Percentiles rank a stretch among this genome's conserved stretches.
Evolutionary conservation across 495 filamentous ascomycete genomes (phyloP).

Genomic region (Delitschia confertaspora): DNA sequence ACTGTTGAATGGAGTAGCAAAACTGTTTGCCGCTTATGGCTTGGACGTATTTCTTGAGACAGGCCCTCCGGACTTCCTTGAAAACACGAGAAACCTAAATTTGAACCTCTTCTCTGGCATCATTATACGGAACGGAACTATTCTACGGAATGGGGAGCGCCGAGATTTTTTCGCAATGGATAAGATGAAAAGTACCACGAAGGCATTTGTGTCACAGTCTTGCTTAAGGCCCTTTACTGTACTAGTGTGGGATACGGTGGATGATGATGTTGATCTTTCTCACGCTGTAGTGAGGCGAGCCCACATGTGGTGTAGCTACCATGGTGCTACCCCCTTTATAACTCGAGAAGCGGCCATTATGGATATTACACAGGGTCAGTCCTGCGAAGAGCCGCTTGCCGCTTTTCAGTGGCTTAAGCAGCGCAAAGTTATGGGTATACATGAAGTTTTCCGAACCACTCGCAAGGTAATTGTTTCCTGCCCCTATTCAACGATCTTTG

Average conservation of each 20-base stretch:
- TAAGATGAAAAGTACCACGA: slow-evolving; percentile 34
- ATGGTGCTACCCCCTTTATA: slow-evolving; percentile 48
- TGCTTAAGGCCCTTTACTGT: slow-evolving; percentile 22
- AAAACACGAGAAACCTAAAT: slow-evolving; percentile 33
- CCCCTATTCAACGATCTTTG: not conserved
- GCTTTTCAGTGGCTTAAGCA: slow-evolving; percentile 53
- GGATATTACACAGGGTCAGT: slow-evolving; percentile 35
- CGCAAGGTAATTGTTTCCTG: slow-evolving; percentile 26
- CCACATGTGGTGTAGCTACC: slow-evolving; percentile 49
- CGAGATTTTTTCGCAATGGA: slow-evolving; percentile 38
- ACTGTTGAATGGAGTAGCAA: slow-evolving; percentile 35
- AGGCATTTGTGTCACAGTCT: slow-evolving; percentile 47
- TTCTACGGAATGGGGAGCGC: slow-evolving; percentile 34
- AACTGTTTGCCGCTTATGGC: slow-evolving; percentile 35
- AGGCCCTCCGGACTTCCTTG: slow-evolving; percentile 42
- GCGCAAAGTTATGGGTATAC: slow-evolving; percentile 42
- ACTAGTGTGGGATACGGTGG: slow-evolving; percentile 48
- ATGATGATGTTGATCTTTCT: slow-evolving; percentile 39
- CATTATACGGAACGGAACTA: slow-evolving; percentile 35
- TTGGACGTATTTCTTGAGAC: slow-evolving; percentile 45
- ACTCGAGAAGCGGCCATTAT: slow-evolving; percentile 38
- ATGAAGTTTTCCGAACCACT: slow-evolving; percentile 46
- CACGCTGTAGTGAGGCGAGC: slow-evolving; percentile 47
- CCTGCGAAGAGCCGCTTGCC: slow-evolving; percentile 40
- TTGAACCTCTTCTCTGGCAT: slow-evolving; percentile 31